Evolutionary conservation across 176 grass and related monocot species (phyloP).

Genomic region (Triticum urartu): DNA sequence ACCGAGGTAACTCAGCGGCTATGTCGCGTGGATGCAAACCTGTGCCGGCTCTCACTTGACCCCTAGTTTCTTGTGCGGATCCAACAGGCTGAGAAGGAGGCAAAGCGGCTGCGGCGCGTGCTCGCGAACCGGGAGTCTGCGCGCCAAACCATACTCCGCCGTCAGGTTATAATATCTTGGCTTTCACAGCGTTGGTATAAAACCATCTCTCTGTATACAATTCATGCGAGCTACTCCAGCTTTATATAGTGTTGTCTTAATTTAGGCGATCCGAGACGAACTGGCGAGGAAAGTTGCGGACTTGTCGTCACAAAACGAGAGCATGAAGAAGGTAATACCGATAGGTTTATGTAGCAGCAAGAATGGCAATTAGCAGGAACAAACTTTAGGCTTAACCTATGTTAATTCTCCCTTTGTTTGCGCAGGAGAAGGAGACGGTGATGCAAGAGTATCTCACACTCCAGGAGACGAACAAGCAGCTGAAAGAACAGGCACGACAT

Average conservation of each 20-base stretch:
- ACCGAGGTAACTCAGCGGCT: slow-evolving; percentile 47
- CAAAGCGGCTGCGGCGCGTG: slow-evolving; percentile 62
- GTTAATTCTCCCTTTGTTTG: not conserved
- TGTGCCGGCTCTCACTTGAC: not conserved
- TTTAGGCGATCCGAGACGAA: slow-evolving; percentile 59
- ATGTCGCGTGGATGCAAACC: not conserved
- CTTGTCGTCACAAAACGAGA: slow-evolving; percentile 56
- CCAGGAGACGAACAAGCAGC: slow-evolving; percentile 66
- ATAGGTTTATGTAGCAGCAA: not conserved
- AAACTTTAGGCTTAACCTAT: not conserved
- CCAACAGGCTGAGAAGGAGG: slow-evolving; percentile 60
- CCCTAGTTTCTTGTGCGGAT: not conserved
- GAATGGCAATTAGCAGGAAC: not conserved
- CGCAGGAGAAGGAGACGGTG: slow-evolving; percentile 58
- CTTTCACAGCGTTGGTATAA: not conserved
- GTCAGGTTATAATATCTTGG: slow-evolving; percentile 44
- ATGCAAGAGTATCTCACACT: slow-evolving; percentile 48
- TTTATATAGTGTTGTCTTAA: not conserved
- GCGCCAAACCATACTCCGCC: slow-evolving; percentile 60
- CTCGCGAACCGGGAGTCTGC: slow-evolving; percentile 83
- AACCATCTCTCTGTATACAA: not conserved
- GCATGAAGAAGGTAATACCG: slow-evolving; percentile 51
- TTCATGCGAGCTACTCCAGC: not conserved
- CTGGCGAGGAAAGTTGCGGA: slow-evolving; percentile 50
- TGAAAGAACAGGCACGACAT: slow-evolving; percentile 47